Conservation (phyloP, 441 rosid genomes). For the Hypseocharis bilobata region DNA sequence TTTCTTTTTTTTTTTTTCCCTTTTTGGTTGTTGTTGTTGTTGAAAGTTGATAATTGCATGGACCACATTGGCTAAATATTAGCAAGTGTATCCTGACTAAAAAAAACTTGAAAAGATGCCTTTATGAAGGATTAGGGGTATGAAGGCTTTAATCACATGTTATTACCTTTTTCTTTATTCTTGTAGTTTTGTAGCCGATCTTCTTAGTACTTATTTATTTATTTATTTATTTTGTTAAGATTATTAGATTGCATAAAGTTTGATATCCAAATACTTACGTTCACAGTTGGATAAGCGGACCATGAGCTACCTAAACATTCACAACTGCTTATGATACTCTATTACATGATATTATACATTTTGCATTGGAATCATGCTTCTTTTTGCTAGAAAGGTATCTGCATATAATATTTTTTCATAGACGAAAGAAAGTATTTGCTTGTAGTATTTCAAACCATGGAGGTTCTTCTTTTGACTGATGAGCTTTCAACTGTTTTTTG, state of each 20-base stretch:
- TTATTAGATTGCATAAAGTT: background rate
- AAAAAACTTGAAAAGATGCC: too few species aligned
- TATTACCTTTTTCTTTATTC: background rate
- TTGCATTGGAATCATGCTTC: slow-evolving; percentile 5
- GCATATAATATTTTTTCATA: background rate
- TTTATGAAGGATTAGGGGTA: too few species aligned
- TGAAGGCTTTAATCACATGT: too few species aligned
- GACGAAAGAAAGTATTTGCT: background rate
- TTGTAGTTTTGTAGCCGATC: too few species aligned
- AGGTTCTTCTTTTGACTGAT: slow-evolving; percentile 6
- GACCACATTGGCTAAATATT: too few species aligned
- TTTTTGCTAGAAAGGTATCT: background rate
- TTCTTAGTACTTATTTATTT: too few species aligned
- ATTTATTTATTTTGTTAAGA: background rate
- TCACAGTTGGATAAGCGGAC: background rate
- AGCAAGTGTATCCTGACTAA: too few species aligned
- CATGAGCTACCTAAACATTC: background rate
- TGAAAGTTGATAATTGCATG: too few species aligned
- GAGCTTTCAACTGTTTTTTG: too few species aligned
- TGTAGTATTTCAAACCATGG: background rate
- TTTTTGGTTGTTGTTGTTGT: too few species aligned
- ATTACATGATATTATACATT: background rate
- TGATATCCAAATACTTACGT: background rate
- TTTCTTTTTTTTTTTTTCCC: too few species aligned
- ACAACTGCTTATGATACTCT: background rate